Evolutionary conservation across 441 rosid genomes (phyloP).

Genomic region (Isatis lusitanica): DNA sequence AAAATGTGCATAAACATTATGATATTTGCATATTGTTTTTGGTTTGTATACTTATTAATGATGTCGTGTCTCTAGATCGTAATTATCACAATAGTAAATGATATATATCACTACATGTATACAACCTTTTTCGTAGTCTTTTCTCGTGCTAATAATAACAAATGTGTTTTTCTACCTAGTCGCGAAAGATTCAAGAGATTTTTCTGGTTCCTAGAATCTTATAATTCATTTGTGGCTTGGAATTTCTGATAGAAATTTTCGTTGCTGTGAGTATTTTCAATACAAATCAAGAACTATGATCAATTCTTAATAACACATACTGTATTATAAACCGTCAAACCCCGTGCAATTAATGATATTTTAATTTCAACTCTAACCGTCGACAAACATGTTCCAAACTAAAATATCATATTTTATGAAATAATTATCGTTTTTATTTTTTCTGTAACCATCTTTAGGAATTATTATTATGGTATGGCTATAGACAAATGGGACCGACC

Average conservation of each 20-base stretch:
- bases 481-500: slow-evolving; percentile 38
- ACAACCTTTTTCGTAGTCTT: neutral
- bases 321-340: neutral
- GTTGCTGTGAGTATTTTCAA: neutral
- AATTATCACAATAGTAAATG: neutral
- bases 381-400: slow-evolving; percentile 17
- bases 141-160: neutral
- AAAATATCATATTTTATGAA: neutral
- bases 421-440: slow-evolving; percentile 7
- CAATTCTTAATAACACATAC: neutral
- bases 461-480: slow-evolving; percentile 21
- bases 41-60: too few relatives aligned
- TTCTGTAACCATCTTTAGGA: slow-evolving; percentile 27
- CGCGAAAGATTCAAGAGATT: neutral
- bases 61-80: neutral
- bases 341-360: neutral
- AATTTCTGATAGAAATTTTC: neutral
- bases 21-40: neutral
- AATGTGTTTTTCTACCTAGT: too few relatives aligned
- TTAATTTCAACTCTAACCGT: neutral
- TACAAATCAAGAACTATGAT: neutral
- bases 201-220: neutral
- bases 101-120: neutral
- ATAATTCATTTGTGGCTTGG: neutral
- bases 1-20: neutral